phyloP scores from a whole-genome alignment of 495 filamentous ascomycete species.

The Sordaria brevicollis region DNA sequence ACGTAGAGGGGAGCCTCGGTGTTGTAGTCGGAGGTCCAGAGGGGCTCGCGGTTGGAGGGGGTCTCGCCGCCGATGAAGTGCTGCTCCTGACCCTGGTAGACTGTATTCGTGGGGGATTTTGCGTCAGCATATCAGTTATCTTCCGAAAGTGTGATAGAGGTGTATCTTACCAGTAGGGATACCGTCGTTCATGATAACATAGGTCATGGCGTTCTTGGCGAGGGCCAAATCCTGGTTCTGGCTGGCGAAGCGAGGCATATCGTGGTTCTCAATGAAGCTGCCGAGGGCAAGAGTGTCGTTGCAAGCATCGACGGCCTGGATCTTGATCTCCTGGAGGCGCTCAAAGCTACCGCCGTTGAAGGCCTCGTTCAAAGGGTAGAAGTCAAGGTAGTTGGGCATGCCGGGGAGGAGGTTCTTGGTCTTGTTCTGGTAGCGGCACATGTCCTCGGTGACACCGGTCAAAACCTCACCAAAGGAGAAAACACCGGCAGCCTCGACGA shows the following conservation, averaged over 20 bases:
- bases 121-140: conserved; percentile 1
- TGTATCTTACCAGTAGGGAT: conserved; percentile 25
- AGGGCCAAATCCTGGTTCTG: conserved; percentile 44
- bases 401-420: conserved; percentile 42
- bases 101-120: not conserved
- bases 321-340: conserved; percentile 6
- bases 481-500: conserved; percentile 56
- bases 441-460: conserved; percentile 12
- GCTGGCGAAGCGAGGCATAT: conserved; percentile 57
- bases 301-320: conserved; percentile 12
- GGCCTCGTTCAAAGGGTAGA: conserved; percentile 48
- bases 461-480: conserved; percentile 60
- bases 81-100: conserved; percentile 59
- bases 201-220: conserved; percentile 62
- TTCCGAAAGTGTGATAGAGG: not conserved
- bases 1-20: conserved; percentile 49
- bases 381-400: conserved; percentile 59
- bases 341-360: conserved; percentile 16
- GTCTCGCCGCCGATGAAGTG: conserved; percentile 49
- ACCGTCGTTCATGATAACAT: conserved; percentile 55
- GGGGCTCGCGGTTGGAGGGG: conserved; percentile 61
- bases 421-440: conserved; percentile 20
- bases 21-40: conserved; percentile 58
- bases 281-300: conserved; percentile 33
- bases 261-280: conserved; percentile 72